phyloP scores from a whole-genome alignment of 2,329 filamentous ascomycete species.

The Bipolaris sorokiniana region DNA sequence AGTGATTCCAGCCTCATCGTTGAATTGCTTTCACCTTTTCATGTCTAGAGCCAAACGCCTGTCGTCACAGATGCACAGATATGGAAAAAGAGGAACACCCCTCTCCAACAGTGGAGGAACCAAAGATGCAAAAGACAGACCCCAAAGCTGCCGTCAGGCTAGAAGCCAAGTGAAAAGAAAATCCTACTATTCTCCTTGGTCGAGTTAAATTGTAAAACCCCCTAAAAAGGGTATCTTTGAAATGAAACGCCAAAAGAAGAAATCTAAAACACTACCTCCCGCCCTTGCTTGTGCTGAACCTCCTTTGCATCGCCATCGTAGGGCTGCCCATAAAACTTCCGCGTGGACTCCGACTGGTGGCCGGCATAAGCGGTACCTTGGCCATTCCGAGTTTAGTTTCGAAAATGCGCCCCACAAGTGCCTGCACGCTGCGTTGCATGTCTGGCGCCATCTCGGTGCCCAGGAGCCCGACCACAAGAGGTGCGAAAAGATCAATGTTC shows the following conservation, averaged over 20 bases:
- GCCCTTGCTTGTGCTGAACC: constrained; percentile 13
- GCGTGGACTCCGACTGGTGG: constrained; percentile 26
- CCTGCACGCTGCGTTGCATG: constrained; percentile 76
- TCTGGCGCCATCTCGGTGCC: constrained; percentile 81
- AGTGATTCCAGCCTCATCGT: background rate
- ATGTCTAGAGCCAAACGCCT: background rate
- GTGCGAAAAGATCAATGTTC: constrained; percentile 84
- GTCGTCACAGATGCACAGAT: background rate
- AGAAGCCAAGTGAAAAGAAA: background rate
- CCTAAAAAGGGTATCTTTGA: background rate
- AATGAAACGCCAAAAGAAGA: background rate
- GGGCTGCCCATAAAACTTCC: constrained; percentile 34
- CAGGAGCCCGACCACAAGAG: constrained; percentile 81
- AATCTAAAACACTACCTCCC: constrained; percentile 12
- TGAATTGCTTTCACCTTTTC: background rate
- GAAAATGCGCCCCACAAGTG: constrained; percentile 79
- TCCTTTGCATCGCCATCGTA: constrained; percentile 11
- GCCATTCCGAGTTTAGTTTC: constrained; percentile 56
- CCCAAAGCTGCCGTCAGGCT: background rate
- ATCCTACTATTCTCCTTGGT: background rate
- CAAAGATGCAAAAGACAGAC: background rate
- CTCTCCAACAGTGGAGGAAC: background rate
- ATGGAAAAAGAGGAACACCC: background rate
- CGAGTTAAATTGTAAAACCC: background rate
- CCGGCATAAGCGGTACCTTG: constrained; percentile 35